Evolutionary conservation across 306 rosid genomes (phyloP).

Genomic region (Pterocarpus macrocarpus): DNA sequence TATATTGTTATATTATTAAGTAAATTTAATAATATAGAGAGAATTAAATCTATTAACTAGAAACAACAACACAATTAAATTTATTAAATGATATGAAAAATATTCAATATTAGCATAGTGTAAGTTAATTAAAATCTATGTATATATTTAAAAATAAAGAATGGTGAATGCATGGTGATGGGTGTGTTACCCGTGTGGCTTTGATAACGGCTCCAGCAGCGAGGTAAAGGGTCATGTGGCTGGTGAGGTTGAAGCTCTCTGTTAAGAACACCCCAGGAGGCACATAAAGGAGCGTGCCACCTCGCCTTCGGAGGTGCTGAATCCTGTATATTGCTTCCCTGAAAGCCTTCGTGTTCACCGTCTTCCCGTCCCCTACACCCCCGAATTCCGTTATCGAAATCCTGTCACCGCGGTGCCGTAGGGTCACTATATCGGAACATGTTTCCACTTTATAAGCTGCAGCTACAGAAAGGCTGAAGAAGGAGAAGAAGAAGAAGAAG

Average conservation of each 20-base stretch:
- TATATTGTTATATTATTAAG: too few species aligned
- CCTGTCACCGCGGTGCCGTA: constrained; percentile 61
- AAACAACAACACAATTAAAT: too few species aligned
- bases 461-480: background rate
- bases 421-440: constrained; percentile 77
- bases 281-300: constrained; percentile 79
- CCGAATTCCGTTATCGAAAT: constrained; percentile 75
- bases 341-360: constrained; percentile 79
- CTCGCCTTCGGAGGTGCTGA: constrained; percentile 60
- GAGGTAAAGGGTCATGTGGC: constrained; percentile 81
- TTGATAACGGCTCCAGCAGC: constrained; percentile 83
- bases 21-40: too few species aligned
- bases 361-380: constrained; percentile 78
- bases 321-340: constrained; percentile 72
- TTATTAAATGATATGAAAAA: too few species aligned
- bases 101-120: too few species aligned
- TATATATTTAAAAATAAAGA: too few species aligned
- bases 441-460: constrained; percentile 48
- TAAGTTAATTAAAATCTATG: too few species aligned
- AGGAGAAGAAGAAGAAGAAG: background rate
- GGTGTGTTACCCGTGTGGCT: constrained; percentile 70
- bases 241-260: constrained; percentile 79
- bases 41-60: too few species aligned
- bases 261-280: constrained; percentile 89
- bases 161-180: background rate